These are phyloP conservation scores for Meyerozyma athensensis DNA, from an alignment of 1,139 yeast genomes.

Conservation along the genomic window DNA sequence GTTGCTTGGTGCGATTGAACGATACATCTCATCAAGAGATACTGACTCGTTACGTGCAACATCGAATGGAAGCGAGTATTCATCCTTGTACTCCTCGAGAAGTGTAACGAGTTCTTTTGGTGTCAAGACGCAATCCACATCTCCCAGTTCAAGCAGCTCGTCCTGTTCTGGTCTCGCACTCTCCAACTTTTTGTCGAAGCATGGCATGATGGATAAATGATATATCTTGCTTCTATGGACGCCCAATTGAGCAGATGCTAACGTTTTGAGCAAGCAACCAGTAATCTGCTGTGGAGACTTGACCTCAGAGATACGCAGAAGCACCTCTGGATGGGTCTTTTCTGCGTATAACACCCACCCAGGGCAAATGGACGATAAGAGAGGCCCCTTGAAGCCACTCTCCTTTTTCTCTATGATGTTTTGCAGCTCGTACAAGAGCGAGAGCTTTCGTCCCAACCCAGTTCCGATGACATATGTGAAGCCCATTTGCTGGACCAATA, in stretches of 20 bases:
- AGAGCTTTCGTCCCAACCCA: constrained; percentile 70
- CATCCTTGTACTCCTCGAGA: constrained; percentile 44
- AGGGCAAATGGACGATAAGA: constrained; percentile 74
- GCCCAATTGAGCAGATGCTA: constrained; percentile 39
- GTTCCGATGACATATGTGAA: constrained; percentile 79
- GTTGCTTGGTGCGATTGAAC: constrained; percentile 39
- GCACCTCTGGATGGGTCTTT: constrained; percentile 84
- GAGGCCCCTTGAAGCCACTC: constrained; percentile 31
- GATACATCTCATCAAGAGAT: constrained; percentile 23
- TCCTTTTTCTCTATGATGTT: constrained; percentile 36
- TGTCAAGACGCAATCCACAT: constrained; percentile 92
- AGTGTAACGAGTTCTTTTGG: constrained; percentile 81
- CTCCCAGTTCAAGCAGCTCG: constrained; percentile 32
- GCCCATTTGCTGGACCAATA: constrained; percentile 60
- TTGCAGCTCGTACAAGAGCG: constrained; percentile 56
- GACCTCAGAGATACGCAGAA: constrained; percentile 57
- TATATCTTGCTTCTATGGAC: constrained; percentile 45
- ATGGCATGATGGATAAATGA: constrained; percentile 90
- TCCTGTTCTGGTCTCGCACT: constrained; percentile 76
- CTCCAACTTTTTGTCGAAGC: constrained; percentile 93
- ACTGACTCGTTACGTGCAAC: constrained; percentile 8
- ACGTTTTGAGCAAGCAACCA: constrained; percentile 66
- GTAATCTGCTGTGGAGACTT: constrained; percentile 94
- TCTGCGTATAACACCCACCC: constrained; percentile 97
- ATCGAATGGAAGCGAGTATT: constrained; percentile 16